phyloP scores from a whole-genome alignment of 495 filamentous ascomycete species.

The Aspergillus nidulans region DNA sequence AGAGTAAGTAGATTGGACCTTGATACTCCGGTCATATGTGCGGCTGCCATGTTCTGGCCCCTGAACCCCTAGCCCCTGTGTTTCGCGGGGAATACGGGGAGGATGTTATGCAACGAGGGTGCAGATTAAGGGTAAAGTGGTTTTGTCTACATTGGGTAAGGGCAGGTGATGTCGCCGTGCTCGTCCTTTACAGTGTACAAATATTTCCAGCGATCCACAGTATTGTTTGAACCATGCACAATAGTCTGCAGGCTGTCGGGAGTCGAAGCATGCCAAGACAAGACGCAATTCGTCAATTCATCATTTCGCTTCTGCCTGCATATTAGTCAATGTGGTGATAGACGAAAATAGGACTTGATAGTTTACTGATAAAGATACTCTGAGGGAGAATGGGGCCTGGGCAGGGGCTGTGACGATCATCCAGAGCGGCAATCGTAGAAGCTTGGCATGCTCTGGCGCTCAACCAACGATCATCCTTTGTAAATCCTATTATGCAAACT shows the following conservation, averaged over 20 bases:
- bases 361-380: not conserved
- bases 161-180: not conserved
- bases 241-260: not conserved
- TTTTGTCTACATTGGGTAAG: not conserved
- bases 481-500: not conserved
- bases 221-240: not conserved
- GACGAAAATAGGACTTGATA: conserved; percentile 2
- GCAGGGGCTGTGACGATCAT: conserved; percentile 2
- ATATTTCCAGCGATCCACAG: too few relatives aligned
- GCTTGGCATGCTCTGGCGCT: conserved; percentile 1
- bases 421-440: conserved; percentile 3
- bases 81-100: not conserved
- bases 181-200: not conserved
- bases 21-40: not conserved
- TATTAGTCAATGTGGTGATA: not conserved
- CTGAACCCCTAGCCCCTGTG: not conserved
- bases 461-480: not conserved
- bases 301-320: not conserved
- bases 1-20: not conserved
- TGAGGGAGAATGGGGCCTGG: not conserved
- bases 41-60: not conserved
- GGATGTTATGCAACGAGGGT: not conserved
- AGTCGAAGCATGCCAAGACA: not conserved
- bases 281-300: not conserved
- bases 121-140: not conserved